Evolutionary conservation across 2,329 filamentous ascomycete species (phyloP), one percentile per base, ranked within the genome.

Genomic region (Penicillium sp.): DNA sequence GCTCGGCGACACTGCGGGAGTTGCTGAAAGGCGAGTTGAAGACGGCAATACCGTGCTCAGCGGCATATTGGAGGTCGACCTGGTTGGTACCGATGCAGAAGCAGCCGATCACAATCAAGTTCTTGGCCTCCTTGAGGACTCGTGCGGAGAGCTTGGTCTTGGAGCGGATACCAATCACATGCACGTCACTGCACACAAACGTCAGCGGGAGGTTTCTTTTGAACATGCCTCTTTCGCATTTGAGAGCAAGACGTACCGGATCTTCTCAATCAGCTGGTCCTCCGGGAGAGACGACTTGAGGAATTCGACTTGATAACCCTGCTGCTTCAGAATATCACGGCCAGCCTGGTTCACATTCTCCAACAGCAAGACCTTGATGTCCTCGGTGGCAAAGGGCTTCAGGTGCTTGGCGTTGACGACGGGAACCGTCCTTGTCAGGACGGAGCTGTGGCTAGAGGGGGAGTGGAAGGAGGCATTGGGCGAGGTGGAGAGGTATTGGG

Each of bases 11-110:
- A 75, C 91, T 96, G 75, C 95, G 90, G 8, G 94, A 98, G 81
- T 99, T 99, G 80, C 91, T 93, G 79, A 99, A 99, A 1, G 95
- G 95, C 48, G 95, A 98, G 81, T 99, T 99, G 87, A 99, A 99
- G 65, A 99, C 95, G 38, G 93, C 92, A 75, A 98, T 96, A 67
- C 95, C 77, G 61, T 79, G 73, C 17, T 76, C 73, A n/a, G 76
- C 76, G 5, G 76, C 76, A 69, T 76, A 79, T 63, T 79, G 76
- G 28, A 79, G 73, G 60, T 79, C 76, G 34, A 79, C 76, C 65
- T 78, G 77, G 63, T 79, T 98, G 58, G 95, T 99, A 66, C 95
- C 95, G 71, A 99, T 99, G 78, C 95, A 99, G 85, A 99, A 99
- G 82, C 95, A 99, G 62, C 95, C 95, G 69, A 98, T 87, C 63